Evolutionary conservation across 192 early-diverging fungal species (phyloP).

Genomic region (Neocallimastix lanati): DNA sequence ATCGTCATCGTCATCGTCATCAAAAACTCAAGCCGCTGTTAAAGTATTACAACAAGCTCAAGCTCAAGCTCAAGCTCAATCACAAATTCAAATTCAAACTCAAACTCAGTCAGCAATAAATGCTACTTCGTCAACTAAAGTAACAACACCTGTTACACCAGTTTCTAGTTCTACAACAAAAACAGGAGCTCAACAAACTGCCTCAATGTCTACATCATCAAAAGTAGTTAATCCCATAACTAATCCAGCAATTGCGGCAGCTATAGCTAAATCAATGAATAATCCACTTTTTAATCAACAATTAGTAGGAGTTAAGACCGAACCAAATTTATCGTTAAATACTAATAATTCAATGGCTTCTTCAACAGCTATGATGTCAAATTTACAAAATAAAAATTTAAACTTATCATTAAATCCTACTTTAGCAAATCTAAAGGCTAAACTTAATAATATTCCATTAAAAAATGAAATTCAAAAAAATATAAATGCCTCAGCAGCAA

Average conservation of each 20-base stretch:
- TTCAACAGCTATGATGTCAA: neutral
- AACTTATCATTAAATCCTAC: neutral
- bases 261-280: neutral
- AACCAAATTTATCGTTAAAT: neutral
- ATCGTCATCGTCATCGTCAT: too few relatives aligned
- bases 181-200: neutral
- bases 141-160: neutral
- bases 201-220: neutral
- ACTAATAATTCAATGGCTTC: neutral
- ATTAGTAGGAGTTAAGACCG: neutral
- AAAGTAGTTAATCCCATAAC: neutral
- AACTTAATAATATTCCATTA: neutral
- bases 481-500: neutral
- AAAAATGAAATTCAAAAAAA: neutral
- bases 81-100: too few relatives aligned
- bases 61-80: too few relatives aligned
- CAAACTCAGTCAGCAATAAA: too few relatives aligned
- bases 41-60: too few relatives aligned
- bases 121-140: too few relatives aligned
- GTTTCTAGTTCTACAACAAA: neutral
- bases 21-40: too few relatives aligned
- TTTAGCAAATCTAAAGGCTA: neutral
- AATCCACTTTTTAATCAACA: neutral
- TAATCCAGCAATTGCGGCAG: neutral
- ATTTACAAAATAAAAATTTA: neutral